These are phyloP conservation scores for Aspergillus heteromorphus DNA, from an alignment of 495 filamentous ascomycete genomes.

Conservation along the genomic window DNA sequence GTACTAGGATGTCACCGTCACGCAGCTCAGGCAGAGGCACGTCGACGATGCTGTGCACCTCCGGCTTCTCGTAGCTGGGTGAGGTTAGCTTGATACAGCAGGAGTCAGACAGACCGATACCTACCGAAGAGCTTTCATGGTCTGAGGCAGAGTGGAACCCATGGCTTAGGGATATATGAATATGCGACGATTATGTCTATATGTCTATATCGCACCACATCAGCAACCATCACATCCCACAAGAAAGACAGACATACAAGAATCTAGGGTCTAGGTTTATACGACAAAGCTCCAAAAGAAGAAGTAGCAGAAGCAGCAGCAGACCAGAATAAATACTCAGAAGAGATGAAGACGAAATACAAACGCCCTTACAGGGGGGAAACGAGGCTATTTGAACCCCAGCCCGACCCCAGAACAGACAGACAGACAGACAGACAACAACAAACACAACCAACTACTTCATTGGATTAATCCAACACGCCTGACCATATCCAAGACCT, in stretches of 20 bases:
- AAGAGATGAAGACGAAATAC: neutral
- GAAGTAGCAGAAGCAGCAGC: constrained; percentile 1
- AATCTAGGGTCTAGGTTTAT: neutral
- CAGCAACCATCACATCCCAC: neutral
- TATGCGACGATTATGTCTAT: constrained; percentile 1
- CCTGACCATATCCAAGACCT: no score
- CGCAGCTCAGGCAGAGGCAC: constrained; percentile 56
- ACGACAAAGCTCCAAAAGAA: neutral
- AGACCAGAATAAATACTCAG: constrained; percentile 1
- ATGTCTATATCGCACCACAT: neutral
- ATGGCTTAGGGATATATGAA: no score
- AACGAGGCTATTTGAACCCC: constrained; percentile 6
- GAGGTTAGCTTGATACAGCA: neutral
- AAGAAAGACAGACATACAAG: constrained; percentile 7
- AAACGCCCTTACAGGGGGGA: neutral
- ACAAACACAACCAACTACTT: no score
- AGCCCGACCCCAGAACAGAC: neutral
- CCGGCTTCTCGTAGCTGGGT: constrained; percentile 57
- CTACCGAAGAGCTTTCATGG: constrained; percentile 58
- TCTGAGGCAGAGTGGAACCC: constrained; percentile 38
- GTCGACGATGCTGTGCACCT: constrained; percentile 52
- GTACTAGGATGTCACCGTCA: constrained; percentile 54
- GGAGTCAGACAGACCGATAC: constrained; percentile 11
- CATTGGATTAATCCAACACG: no score
- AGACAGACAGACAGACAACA: no score